A percentile compares a stretch with the other conserved stretches of the same genome.
Evolutionary conservation across 2,329 filamentous ascomycete genomes (phyloP).

Genomic region (Teratosphaeria zuluensis): DNA sequence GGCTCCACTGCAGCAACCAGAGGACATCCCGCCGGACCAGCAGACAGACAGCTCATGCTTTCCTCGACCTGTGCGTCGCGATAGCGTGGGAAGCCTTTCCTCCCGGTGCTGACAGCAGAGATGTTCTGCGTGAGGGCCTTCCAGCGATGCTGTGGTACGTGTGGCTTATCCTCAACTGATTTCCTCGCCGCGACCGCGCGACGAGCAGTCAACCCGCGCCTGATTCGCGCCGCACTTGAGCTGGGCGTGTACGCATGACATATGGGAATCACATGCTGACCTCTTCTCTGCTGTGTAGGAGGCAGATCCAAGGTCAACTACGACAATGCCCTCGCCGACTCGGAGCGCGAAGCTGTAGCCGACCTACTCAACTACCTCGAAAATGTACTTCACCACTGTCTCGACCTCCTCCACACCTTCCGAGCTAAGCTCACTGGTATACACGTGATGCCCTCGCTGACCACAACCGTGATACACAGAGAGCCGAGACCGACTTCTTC

Average conservation of each 20-base stretch:
- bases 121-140: background rate
- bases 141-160: background rate
- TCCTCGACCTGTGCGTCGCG: background rate
- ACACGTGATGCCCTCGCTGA: constrained; percentile 10
- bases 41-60: background rate
- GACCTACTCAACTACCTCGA: constrained; percentile 93
- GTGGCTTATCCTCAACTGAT: background rate
- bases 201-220: background rate
- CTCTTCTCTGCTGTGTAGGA: constrained; percentile 9
- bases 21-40: background rate
- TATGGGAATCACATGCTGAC: background rate
- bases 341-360: constrained; percentile 91
- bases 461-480: constrained; percentile 41
- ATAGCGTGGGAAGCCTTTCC: background rate
- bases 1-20: background rate
- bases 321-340: constrained; percentile 70
- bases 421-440: constrained; percentile 1
- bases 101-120: background rate
- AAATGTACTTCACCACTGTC: constrained; percentile 54
- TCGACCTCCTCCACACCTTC: background rate
- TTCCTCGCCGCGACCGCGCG: background rate
- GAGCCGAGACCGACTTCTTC: constrained; percentile 97
- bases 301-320: constrained; percentile 30
- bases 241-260: background rate
- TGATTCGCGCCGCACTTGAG: background rate